phyloP scores from a whole-genome alignment of 768 basidiomycete species.

The Lentinula aciculospora region DNA sequence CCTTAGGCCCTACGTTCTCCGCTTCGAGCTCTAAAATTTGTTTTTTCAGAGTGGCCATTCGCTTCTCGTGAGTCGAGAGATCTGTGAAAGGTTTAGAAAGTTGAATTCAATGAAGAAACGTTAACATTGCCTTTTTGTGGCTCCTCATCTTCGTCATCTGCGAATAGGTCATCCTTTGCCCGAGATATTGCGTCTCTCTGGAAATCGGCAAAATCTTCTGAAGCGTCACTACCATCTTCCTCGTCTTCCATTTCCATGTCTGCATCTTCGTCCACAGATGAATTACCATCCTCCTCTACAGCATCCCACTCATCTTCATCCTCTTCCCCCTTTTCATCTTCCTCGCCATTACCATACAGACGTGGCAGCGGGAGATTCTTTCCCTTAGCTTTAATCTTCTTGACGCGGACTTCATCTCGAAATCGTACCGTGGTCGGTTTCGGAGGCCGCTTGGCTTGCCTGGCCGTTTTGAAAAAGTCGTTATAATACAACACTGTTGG shows the following conservation, averaged over 20 bases:
- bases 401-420: conserved; percentile 75
- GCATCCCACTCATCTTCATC: conserved; percentile 27
- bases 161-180: conserved; percentile 75
- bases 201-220: conserved; percentile 22
- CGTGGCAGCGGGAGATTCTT: conserved; percentile 52
- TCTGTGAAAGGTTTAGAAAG: conserved; percentile 27
- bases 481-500: conserved; percentile 58
- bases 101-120: conserved; percentile 9
- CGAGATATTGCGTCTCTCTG: conserved; percentile 54
- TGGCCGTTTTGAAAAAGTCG: conserved; percentile 78
- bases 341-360: conserved; percentile 26
- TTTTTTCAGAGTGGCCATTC: conserved; percentile 64
- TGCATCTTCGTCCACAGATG: conserved; percentile 13
- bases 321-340: conserved; percentile 36
- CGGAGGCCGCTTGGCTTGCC: conserved; percentile 15
- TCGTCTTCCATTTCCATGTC: conserved; percentile 21
- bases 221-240: conserved; percentile 20
- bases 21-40: conserved; percentile 81
- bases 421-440: conserved; percentile 62
- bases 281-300: conserved; percentile 20
- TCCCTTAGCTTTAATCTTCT: conserved; percentile 70
- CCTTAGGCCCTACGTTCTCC: conserved; percentile 83
- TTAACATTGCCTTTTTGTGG: conserved; percentile 18
- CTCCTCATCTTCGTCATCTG: conserved; percentile 55
- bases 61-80: conserved; percentile 74